phyloP scores from a whole-genome alignment of 139 green algal species.

The Bryopsis sp. region DNA sequence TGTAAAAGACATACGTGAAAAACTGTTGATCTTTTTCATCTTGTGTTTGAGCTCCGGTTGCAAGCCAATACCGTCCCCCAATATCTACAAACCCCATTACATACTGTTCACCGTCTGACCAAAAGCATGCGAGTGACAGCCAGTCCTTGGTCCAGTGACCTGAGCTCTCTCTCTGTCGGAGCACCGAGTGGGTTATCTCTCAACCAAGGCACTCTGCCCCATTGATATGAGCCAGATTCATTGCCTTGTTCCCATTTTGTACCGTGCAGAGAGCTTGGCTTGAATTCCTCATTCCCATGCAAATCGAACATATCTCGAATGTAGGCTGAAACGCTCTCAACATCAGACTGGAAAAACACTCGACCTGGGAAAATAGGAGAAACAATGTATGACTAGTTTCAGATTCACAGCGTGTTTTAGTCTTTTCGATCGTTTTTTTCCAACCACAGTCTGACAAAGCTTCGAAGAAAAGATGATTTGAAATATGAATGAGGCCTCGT shows the following conservation, averaged over 20 bases:
- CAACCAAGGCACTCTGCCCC: neutral
- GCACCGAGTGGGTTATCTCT: neutral
- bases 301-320: constrained; percentile 18
- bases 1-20: too few species aligned
- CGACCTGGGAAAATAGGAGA: constrained; percentile 19
- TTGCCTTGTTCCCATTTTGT: neutral
- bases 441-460: too few species aligned
- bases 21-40: too few species aligned
- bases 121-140: neutral
- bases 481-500: too few species aligned
- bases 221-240: neutral
- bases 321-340: constrained; percentile 27
- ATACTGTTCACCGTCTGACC: too few species aligned
- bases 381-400: neutral
- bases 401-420: neutral
- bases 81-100: too few species aligned
- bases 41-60: too few species aligned
- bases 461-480: too few species aligned
- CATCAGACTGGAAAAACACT: constrained; percentile 61
- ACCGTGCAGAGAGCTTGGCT: neutral
- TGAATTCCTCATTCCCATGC: constrained; percentile 1
- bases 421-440: too few species aligned
- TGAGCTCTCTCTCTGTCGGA: constrained; percentile 16
- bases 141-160: neutral
- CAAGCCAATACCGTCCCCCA: too few species aligned